Conservation (phyloP, 768 basidiomycete genomes). For the Termitomyces sp. region DNA sequence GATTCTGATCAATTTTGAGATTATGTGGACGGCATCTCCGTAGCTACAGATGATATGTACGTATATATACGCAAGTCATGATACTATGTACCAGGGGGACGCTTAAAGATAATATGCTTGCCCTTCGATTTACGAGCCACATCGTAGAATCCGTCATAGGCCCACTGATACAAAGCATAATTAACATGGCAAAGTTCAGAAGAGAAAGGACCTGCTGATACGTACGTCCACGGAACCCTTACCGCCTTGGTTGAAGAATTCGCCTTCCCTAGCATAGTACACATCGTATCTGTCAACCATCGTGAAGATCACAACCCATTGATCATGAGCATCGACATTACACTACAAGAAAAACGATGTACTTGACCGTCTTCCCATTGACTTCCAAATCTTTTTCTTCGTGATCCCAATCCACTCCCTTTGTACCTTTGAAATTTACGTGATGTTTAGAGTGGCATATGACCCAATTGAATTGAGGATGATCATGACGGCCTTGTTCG, state of each 20-base stretch:
- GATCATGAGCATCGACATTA: not conserved
- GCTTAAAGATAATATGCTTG: not conserved
- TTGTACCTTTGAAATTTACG: slow-evolving; percentile 17
- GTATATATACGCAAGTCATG: not conserved
- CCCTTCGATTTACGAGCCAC: not conserved
- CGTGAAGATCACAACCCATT: not conserved
- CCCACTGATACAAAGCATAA: not conserved
- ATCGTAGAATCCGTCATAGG: not conserved
- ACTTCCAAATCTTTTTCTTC: slow-evolving; percentile 20
- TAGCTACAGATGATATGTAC: not conserved
- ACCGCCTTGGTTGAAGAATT: not conserved
- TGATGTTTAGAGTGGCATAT: slow-evolving; percentile 20
- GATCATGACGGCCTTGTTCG: not conserved
- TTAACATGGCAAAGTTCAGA: not conserved
- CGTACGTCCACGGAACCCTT: not conserved
- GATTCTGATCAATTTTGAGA: not conserved
- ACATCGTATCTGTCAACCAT: not conserved
- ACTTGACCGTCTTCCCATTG: not conserved
- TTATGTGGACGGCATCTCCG: not conserved
- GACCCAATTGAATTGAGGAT: slow-evolving; percentile 18
- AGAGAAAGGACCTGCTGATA: not conserved
- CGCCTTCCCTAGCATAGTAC: not conserved
- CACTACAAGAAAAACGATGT: not conserved
- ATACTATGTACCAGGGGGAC: not conserved
- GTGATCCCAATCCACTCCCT: slow-evolving; percentile 23